Conservation (phyloP, 768 basidiomycete species). For the Austroboletus eburneus region DNA sequence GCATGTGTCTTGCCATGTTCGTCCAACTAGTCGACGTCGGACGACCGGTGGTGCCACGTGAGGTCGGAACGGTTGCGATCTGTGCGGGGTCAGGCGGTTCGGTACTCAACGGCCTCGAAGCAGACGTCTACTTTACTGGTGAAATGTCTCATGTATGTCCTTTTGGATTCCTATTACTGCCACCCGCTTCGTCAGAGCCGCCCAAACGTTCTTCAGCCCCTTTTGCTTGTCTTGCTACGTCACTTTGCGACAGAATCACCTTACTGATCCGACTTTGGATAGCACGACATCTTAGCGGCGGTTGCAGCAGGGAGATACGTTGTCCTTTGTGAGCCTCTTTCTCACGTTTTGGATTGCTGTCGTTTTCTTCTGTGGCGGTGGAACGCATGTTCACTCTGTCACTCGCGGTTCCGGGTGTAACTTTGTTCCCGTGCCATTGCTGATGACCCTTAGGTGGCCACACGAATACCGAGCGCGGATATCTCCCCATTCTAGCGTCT, state of each 20-base stretch:
- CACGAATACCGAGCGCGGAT: slow-evolving; percentile 93
- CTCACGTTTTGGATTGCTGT: neutral
- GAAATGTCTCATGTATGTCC: slow-evolving; percentile 82
- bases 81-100: slow-evolving; percentile 90
- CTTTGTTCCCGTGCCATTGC: slow-evolving; percentile 12
- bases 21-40: slow-evolving; percentile 60
- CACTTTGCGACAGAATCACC: slow-evolving; percentile 1
- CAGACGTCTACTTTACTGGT: slow-evolving; percentile 90
- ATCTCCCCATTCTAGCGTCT: slow-evolving; percentile 68
- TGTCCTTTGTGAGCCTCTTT: slow-evolving; percentile 64
- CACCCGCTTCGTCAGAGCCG: slow-evolving; percentile 2
- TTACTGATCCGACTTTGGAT: slow-evolving; percentile 8
- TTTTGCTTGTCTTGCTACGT: too few species aligned
- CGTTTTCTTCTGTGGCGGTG: slow-evolving; percentile 13
- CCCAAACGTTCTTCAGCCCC: neutral
- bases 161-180: slow-evolving; percentile 10
- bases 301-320: slow-evolving; percentile 74
- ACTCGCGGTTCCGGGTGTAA: slow-evolving; percentile 14
- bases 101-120: slow-evolving; percentile 63
- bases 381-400: slow-evolving; percentile 5
- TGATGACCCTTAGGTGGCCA: slow-evolving; percentile 63
- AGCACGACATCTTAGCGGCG: slow-evolving; percentile 88
- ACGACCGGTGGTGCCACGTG: slow-evolving; percentile 34
- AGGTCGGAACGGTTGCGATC: slow-evolving; percentile 67
- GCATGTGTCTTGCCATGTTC: slow-evolving; percentile 9